A percentile compares a stretch with the other conserved stretches of the same genome.
phyloP scores from a whole-genome alignment of 2,329 filamentous ascomycete species.

The Phyllosticta citriasiana region DNA sequence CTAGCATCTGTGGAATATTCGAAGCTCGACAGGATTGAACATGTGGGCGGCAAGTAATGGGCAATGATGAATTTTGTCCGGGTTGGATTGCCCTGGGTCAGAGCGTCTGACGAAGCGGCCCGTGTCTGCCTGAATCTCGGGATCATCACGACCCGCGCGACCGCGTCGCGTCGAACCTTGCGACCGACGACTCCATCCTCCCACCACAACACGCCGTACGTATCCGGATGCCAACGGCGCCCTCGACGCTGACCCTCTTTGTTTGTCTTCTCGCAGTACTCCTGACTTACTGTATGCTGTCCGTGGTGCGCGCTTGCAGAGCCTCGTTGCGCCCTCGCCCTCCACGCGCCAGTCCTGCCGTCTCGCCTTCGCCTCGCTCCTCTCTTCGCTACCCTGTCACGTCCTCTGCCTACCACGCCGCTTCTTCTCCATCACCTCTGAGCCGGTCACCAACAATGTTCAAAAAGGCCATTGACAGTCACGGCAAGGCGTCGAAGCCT shows the following conservation, averaged over 20 bases:
- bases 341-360: background rate
- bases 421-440: background rate
- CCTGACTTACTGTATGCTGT: constrained; percentile 30
- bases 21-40: too few relatives aligned
- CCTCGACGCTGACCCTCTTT: constrained; percentile 11
- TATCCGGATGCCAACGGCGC: constrained; percentile 6
- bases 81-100: background rate
- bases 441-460: constrained; percentile 23
- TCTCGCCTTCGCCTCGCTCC: constrained; percentile 15
- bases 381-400: constrained; percentile 14
- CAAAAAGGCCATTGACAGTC: constrained; percentile 29
- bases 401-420: constrained; percentile 5
- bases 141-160: background rate
- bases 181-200: background rate
- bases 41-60: too few relatives aligned
- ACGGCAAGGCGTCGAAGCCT: constrained; percentile 23
- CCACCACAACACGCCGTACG: background rate
- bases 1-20: too few relatives aligned
- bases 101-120: background rate
- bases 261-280: constrained; percentile 18
- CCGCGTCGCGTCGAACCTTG: constrained; percentile 4
- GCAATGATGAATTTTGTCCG: too few relatives aligned
- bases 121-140: background rate
- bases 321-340: constrained; percentile 24
- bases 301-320: constrained; percentile 15